Percentiles rank a stretch among this genome's conserved stretches.
These are phyloP conservation scores for Candida piceae DNA, from an alignment of 805 yeast genomes.

Conservation along the genomic window DNA sequence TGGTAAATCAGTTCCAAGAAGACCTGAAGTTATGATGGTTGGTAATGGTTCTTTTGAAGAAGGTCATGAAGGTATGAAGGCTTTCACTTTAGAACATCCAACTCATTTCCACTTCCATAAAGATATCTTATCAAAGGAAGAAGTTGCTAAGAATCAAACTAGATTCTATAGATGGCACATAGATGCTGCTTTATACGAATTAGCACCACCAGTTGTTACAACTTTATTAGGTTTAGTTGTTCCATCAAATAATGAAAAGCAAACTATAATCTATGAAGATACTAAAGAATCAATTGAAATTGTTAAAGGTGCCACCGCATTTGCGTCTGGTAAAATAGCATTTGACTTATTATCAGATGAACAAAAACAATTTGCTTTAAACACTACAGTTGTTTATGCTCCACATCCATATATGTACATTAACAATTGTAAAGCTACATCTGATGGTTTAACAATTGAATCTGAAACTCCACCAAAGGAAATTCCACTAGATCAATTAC, in stretches of 20 bases:
- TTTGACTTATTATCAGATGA: conserved; percentile 61
- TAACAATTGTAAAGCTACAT: conserved; percentile 73
- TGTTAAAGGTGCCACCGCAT: conserved; percentile 85
- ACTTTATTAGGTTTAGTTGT: conserved; percentile 79
- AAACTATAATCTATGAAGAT: conserved; percentile 62
- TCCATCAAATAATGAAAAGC: conserved; percentile 62
- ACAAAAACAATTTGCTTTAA: conserved; percentile 69
- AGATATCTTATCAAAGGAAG: conserved; percentile 54
- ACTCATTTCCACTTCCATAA: conserved; percentile 80
- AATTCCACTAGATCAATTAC: conserved; percentile 58
- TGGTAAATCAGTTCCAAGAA: conserved; percentile 71
- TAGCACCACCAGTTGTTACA: conserved; percentile 83
- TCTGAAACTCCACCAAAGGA: conserved; percentile 65
- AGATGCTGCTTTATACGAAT: conserved; percentile 81
- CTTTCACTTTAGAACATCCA: conserved; percentile 66
- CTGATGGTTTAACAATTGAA: conserved; percentile 83
- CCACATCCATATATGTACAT: conserved; percentile 91
- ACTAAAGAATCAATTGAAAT: conserved; percentile 59
- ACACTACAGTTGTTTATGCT: conserved; percentile 80
- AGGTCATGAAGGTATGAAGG: conserved; percentile 41
- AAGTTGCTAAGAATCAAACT: conserved; percentile 60
- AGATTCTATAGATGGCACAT: conserved; percentile 93
- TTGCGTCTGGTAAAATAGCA: conserved; percentile 79
- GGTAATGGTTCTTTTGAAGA: conserved; percentile 71
- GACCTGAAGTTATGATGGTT: conserved; percentile 86